These are phyloP conservation scores for Solanum infundibuliforme DNA, from an alignment of 257 asterid genomes.

Conservation along the genomic window DNA sequence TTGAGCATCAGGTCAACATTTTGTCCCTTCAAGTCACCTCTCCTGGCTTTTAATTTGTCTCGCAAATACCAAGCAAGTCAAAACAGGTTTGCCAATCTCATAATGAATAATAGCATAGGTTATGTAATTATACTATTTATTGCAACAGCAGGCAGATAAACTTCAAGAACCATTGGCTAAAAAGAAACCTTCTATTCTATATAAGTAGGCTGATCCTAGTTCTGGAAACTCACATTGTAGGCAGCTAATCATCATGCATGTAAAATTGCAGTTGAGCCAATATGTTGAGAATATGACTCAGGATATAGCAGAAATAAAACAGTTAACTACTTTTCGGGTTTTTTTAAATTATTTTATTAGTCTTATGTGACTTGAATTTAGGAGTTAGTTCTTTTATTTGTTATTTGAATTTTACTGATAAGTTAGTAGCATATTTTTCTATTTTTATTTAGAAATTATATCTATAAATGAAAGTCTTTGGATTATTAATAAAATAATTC, in stretches of 20 bases:
- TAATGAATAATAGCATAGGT: background rate
- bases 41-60: background rate
- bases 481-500: too few species aligned
- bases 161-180: background rate
- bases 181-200: background rate
- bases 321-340: too few species aligned
- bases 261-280: background rate
- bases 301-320: too few species aligned
- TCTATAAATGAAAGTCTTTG: too few species aligned
- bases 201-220: background rate
- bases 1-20: background rate
- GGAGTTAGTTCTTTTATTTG: too few species aligned
- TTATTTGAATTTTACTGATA: too few species aligned
- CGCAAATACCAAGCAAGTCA: background rate
- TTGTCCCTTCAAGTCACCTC: background rate
- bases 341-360: too few species aligned
- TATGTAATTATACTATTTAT: background rate
- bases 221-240: background rate
- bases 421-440: too few species aligned
- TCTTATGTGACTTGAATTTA: too few species aligned
- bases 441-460: too few species aligned
- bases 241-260: background rate
- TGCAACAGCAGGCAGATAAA: background rate
- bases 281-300: too few species aligned
- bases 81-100: background rate